Evolutionary conservation across 805 yeast genomes (phyloP).

Genomic region (Starmerella apis): DNA sequence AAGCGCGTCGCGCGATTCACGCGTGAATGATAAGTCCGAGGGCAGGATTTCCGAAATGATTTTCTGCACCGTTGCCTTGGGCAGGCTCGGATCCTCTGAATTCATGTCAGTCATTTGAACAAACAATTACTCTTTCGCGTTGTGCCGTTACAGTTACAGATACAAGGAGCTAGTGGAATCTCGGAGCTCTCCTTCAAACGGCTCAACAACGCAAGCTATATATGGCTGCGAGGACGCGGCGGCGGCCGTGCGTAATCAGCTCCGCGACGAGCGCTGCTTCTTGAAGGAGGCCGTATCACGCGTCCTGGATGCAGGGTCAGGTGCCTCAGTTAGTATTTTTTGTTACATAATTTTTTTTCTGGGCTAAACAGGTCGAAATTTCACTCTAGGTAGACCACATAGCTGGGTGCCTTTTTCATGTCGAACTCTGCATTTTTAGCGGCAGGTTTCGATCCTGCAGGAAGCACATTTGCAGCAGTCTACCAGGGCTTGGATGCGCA

Average conservation of each 20-base stretch:
- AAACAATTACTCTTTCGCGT: background rate
- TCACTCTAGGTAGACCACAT: constrained; percentile 2
- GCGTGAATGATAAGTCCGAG: constrained; percentile 73
- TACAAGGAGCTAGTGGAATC: no score
- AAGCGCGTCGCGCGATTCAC: constrained; percentile 88
- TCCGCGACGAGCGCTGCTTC: background rate
- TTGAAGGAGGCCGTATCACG: background rate
- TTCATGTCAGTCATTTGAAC: constrained; percentile 24
- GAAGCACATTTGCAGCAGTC: constrained; percentile 54
- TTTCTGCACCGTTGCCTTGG: constrained; percentile 84
- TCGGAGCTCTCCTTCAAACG: background rate
- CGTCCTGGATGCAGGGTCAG: background rate
- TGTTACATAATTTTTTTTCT: constrained; percentile 15
- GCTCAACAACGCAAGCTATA: background rate
- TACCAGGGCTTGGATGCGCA: constrained; percentile 61
- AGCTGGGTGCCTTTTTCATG: constrained; percentile 2
- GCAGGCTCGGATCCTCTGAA: constrained; percentile 32
- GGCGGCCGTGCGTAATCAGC: background rate
- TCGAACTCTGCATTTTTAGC: constrained; percentile 20
- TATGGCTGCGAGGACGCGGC: background rate
- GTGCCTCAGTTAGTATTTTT: background rate
- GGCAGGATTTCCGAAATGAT: constrained; percentile 85
- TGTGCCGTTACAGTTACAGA: no score
- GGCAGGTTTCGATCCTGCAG: constrained; percentile 47
- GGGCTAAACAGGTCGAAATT: constrained; percentile 10